Conservation (phyloP, 805 yeast species). For the Ogataea henricii region DNA sequence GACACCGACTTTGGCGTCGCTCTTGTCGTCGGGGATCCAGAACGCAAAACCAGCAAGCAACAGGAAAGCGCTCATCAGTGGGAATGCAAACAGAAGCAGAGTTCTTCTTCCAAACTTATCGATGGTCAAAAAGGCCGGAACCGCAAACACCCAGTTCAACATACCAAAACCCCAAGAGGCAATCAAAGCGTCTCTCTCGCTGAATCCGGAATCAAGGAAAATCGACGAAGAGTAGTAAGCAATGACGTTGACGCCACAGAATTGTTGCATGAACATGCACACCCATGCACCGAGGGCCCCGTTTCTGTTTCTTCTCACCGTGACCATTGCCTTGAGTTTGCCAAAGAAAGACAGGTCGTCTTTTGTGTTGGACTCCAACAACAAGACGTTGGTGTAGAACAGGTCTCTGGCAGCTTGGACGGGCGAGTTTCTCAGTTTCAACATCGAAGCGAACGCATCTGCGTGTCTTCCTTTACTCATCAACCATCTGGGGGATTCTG, state of each 20-base stretch:
- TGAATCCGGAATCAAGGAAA: conserved; percentile 66
- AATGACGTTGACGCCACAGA: conserved; percentile 49
- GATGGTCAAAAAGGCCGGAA: conserved; percentile 33
- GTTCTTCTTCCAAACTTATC: conserved; percentile 50
- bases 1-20: conserved; percentile 61
- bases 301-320: conserved; percentile 79
- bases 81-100: conserved; percentile 59
- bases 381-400: conserved; percentile 43
- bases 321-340: conserved; percentile 58
- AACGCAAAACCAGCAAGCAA: conserved; percentile 70
- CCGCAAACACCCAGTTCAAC: conserved; percentile 43
- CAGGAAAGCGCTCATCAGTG: conserved; percentile 59
- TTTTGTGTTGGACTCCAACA: conserved; percentile 55
- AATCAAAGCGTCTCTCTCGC: conserved; percentile 60
- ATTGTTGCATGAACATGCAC: conserved; percentile 39
- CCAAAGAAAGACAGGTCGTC: conserved; percentile 36
- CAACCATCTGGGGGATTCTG: conserved; percentile 50
- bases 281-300: conserved; percentile 51
- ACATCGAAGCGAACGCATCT: conserved; percentile 45
- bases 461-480: conserved; percentile 41
- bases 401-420: conserved; percentile 42
- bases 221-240: conserved; percentile 75
- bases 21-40: conserved; percentile 52
- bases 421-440: conserved; percentile 38
- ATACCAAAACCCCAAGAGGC: conserved; percentile 82